Evolutionary conservation across 352 stramenopile species (phyloP).

Genomic region (Detonula confervacea): DNA sequence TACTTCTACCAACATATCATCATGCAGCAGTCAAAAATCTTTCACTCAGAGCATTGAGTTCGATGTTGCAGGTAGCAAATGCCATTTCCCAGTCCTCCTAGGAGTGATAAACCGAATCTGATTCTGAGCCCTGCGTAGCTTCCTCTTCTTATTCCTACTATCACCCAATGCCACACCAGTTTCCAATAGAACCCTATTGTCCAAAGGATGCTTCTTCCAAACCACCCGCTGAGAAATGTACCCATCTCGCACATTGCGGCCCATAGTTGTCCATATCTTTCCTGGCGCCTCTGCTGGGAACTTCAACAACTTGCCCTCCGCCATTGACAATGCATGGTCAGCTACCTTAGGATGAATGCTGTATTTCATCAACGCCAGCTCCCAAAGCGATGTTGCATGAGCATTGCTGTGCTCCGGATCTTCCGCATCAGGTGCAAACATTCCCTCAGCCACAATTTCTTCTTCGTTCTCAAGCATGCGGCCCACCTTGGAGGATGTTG

Average conservation of each 20-base stretch:
- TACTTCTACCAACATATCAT: no score
- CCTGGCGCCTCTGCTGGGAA: slow-evolving; percentile 49
- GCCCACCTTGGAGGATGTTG: slow-evolving; percentile 80
- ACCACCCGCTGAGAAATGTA: slow-evolving; percentile 62
- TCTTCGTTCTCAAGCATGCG: slow-evolving; percentile 95
- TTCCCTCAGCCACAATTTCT: slow-evolving; percentile 92
- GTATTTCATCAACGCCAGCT: slow-evolving; percentile 89
- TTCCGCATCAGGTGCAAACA: slow-evolving; percentile 90
- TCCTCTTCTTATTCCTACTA: slow-evolving; percentile 41
- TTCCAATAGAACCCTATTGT: slow-evolving; percentile 3
- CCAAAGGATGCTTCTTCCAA: slow-evolving; percentile 66
- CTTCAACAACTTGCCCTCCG: slow-evolving; percentile 74
- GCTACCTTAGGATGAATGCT: slow-evolving; percentile 88
- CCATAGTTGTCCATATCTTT: slow-evolving; percentile 49
- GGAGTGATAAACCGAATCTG: slow-evolving; percentile 70
- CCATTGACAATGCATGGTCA: slow-evolving; percentile 47
- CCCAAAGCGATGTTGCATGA: slow-evolving; percentile 93
- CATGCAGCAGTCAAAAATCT: background rate
- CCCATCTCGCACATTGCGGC: slow-evolving; percentile 50
- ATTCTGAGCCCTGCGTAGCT: slow-evolving; percentile 38
- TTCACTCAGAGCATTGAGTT: slow-evolving; percentile 35
- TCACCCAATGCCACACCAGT: background rate
- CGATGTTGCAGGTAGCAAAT: slow-evolving; percentile 38
- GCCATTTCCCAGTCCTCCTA: slow-evolving; percentile 49
- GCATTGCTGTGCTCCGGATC: slow-evolving; percentile 96